These are phyloP conservation scores for Diutina scorzettiae DNA, from an alignment of 1,139 yeast genomes.

Conservation along the genomic window DNA sequence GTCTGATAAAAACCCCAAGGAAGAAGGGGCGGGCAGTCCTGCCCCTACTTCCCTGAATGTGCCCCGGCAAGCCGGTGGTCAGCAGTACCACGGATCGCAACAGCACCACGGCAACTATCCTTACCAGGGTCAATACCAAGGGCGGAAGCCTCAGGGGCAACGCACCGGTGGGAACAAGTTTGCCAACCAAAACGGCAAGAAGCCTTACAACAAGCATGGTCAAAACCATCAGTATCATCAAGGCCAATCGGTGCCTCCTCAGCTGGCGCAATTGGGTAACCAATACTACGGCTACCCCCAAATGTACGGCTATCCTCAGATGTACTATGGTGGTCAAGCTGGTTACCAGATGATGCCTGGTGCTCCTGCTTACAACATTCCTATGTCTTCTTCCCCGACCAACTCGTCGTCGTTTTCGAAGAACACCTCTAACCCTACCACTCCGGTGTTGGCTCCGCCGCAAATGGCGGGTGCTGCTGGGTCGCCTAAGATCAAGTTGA, in stretches of 20 bases:
- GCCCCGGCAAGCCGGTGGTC: conserved; percentile 5
- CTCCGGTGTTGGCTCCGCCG: conserved; percentile 5
- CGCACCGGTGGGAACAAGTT: not conserved
- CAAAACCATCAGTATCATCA: conserved; percentile 6
- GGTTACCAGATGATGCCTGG: conserved; percentile 9
- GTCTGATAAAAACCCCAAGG: conserved; percentile 6
- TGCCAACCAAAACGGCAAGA: conserved; percentile 7
- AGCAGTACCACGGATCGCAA: not conserved
- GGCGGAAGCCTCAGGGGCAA: conserved; percentile 5
- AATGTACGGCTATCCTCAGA: conserved; percentile 10
- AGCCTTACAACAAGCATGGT: conserved; percentile 6
- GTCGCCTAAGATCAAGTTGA: conserved; percentile 20
- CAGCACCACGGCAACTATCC: conserved; percentile 2
- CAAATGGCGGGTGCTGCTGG: conserved; percentile 8
- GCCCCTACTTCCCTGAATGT: conserved; percentile 5
- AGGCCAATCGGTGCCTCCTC: conserved; percentile 3
- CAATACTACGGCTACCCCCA: conserved; percentile 8
- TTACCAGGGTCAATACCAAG: conserved; percentile 1
- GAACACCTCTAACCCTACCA: conserved; percentile 9
- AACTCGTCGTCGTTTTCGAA: conserved; percentile 10
- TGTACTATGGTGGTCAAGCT: conserved; percentile 9
- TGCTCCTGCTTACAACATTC: conserved; percentile 1
- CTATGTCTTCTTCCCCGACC: conserved; percentile 1
- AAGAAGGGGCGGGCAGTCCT: conserved; percentile 2
- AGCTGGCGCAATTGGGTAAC: not conserved